phyloP scores from a whole-genome alignment of 768 basidiomycete genomes.

The Suillus lakei region DNA sequence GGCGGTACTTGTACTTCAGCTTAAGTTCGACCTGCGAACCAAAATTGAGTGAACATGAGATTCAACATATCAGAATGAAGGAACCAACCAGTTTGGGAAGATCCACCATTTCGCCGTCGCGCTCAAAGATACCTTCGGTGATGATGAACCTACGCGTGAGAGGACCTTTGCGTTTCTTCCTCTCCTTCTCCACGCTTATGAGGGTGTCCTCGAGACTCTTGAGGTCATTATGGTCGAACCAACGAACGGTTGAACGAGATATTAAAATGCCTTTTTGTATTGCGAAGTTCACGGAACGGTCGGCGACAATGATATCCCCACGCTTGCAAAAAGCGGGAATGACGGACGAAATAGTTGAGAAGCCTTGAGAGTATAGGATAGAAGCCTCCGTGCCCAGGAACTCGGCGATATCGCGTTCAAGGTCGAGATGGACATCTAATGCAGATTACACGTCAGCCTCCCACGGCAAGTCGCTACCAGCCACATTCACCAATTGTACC shows the following conservation, averaged over 20 bases:
- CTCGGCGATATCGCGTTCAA: constrained; percentile 88
- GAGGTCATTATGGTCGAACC: constrained; percentile 97
- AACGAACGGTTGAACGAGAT: constrained; percentile 87
- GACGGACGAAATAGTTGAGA: constrained; percentile 89
- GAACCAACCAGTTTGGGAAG: constrained; percentile 85
- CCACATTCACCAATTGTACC: constrained; percentile 81
- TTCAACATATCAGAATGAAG: background rate
- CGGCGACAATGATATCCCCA: constrained; percentile 97
- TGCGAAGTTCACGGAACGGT: constrained; percentile 93
- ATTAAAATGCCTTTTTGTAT: constrained; percentile 97
- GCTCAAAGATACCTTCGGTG: constrained; percentile 96
- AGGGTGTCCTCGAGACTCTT: constrained; percentile 90
- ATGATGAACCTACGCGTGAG: constrained; percentile 94
- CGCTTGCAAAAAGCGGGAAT: constrained; percentile 98
- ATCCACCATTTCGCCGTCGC: constrained; percentile 91
- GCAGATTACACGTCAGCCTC: constrained; percentile 14
- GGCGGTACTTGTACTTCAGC: constrained; percentile 91
- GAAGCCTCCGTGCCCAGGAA: constrained; percentile 89
- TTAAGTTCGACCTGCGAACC: constrained; percentile 84
- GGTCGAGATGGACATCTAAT: constrained; percentile 86
- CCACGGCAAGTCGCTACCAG: background rate
- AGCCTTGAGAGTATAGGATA: constrained; percentile 94
- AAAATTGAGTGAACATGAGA: constrained; percentile 6
- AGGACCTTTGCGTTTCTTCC: constrained; percentile 79
- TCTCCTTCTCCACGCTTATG: constrained; percentile 82